These are phyloP conservation scores for Rosa chinensis DNA, from an alignment of 306 rosid genomes.

Conservation along the genomic window DNA sequence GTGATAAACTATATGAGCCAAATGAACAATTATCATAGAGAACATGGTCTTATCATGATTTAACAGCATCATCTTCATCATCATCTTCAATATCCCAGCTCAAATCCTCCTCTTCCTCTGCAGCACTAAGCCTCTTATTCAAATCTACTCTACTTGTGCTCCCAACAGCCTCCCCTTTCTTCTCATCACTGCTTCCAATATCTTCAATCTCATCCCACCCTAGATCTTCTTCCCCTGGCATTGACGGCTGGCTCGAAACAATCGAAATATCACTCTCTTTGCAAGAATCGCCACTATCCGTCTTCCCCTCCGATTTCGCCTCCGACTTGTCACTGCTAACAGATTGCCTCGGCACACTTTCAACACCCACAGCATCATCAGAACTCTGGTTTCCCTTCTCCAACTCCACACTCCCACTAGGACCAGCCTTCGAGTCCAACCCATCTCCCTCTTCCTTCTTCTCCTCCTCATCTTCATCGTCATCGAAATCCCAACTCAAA, in stretches of 20 bases:
- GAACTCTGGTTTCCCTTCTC: constrained; percentile 21
- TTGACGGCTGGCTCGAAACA: constrained; percentile 71
- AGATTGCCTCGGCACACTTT: constrained; percentile 24
- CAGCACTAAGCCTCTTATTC: constrained; percentile 50
- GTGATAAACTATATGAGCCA: background rate
- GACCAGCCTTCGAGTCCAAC: constrained; percentile 10
- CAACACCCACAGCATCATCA: constrained; percentile 26
- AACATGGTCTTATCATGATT: constrained; percentile 44
- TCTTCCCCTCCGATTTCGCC: constrained; percentile 46
- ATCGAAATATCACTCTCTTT: constrained; percentile 84
- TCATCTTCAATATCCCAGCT: constrained; percentile 89
- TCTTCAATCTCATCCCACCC: constrained; percentile 96
- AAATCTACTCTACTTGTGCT: constrained; percentile 44
- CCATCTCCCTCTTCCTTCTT: background rate
- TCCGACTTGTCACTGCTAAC: constrained; percentile 36
- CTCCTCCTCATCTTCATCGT: constrained; percentile 42
- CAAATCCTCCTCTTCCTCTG: constrained; percentile 77
- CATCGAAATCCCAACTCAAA: constrained; percentile 94
- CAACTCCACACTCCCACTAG: constrained; percentile 28
- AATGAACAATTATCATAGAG: constrained; percentile 12
- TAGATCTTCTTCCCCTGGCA: constrained; percentile 77
- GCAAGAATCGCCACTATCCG: constrained; percentile 53
- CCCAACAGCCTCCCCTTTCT: constrained; percentile 41
- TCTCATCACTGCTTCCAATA: constrained; percentile 58
- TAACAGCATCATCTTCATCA: constrained; percentile 40